These are phyloP conservation scores for Penicillium goetzii DNA, from an alignment of 495 filamentous ascomycete genomes.

Conservation along the genomic window DNA sequence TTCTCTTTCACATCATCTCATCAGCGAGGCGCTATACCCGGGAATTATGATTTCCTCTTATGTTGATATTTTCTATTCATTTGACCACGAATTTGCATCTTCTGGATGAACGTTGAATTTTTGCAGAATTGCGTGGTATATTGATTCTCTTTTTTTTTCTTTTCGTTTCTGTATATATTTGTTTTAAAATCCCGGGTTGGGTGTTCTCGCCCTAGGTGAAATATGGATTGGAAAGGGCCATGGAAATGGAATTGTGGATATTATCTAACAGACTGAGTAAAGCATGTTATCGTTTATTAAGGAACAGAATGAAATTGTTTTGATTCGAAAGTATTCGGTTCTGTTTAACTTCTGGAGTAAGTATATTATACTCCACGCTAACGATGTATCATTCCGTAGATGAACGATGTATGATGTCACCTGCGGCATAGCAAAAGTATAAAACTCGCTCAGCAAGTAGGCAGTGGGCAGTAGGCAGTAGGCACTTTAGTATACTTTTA, in stretches of 20 bases:
- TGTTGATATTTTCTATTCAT: not conserved
- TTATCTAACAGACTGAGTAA: not conserved
- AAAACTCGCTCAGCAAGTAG: not conserved
- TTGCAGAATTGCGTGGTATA: not conserved
- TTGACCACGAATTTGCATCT: not conserved
- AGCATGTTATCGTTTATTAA: not conserved
- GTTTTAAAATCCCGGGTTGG: conserved; percentile 5
- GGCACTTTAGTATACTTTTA: not conserved
- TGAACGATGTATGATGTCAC: conserved; percentile 6
- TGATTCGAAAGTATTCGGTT: not conserved
- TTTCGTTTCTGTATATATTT: not conserved
- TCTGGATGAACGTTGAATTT: not conserved
- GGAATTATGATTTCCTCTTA: conserved; percentile 16
- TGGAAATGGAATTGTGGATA: conserved; percentile 1
- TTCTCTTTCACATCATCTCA: conserved; percentile 25
- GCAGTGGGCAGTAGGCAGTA: not conserved
- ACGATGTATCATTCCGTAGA: not conserved
- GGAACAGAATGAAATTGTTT: not conserved
- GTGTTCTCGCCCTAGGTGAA: conserved; percentile 1
- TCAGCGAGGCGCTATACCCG: conserved; percentile 48
- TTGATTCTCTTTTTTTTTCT: not conserved
- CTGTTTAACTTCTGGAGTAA: not conserved
- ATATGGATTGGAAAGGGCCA: not conserved
- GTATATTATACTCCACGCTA: not conserved
- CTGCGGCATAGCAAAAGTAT: not conserved